Percentiles rank a stretch among this genome's conserved stretches.
These are phyloP conservation scores for Tieghemiomyces parasiticus DNA, from an alignment of 192 early-diverging fungal genomes.

Conservation along the genomic window DNA sequence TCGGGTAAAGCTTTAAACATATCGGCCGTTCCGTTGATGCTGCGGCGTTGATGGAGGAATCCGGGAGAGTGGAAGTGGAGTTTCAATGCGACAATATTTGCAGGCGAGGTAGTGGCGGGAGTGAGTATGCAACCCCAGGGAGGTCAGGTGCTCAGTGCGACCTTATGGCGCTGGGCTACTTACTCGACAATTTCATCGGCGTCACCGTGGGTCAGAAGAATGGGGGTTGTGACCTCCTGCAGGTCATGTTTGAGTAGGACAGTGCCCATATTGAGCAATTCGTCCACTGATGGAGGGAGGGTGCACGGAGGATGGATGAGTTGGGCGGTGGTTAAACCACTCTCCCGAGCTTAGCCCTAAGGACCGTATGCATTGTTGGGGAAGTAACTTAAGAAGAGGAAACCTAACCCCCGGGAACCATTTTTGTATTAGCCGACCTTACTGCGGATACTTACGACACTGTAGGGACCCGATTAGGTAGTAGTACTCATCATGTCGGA, in stretches of 20 bases:
- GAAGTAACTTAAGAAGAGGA: conserved; percentile 18
- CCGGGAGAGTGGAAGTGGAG: not conserved
- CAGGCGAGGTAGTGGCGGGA: not conserved
- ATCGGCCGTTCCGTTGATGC: conserved; percentile 15
- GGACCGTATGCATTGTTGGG: conserved; percentile 20
- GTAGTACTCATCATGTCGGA: conserved; percentile 1
- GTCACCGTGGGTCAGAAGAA: conserved; percentile 24
- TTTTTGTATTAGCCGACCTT: conserved; percentile 20
- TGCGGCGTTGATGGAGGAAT: not conserved
- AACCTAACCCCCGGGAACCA: conserved; percentile 18
- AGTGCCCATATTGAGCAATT: conserved; percentile 12
- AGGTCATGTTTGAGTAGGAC: conserved; percentile 15
- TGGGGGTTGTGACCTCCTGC: conserved; percentile 16
- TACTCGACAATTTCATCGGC: conserved; percentile 25
- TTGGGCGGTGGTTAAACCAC: conserved; percentile 7
- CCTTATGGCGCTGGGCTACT: not conserved
- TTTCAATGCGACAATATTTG: not conserved
- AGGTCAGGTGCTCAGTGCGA: not conserved
- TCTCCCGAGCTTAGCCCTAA: too few relatives aligned
- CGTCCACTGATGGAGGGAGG: not conserved
- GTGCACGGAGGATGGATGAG: not conserved
- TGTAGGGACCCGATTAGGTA: conserved; percentile 1
- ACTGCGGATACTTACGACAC: not conserved
- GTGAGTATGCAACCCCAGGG: not conserved
- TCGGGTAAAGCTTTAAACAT: conserved; percentile 21